Evolutionary conservation across 2,329 filamentous ascomycete genomes (phyloP).

Genomic region (Trichoderma harzianum): DNA sequence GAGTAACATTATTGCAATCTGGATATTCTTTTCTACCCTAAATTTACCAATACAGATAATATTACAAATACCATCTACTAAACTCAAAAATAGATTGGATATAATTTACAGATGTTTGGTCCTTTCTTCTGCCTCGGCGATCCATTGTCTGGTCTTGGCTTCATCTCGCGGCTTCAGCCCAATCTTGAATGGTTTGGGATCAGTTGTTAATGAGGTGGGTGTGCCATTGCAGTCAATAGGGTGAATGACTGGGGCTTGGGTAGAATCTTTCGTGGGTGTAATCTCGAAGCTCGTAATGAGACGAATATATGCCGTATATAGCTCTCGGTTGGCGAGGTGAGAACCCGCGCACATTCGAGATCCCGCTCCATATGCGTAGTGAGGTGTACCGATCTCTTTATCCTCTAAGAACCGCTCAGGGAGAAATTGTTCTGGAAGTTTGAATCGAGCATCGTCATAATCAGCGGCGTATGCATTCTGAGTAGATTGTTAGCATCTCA

Average conservation of each 20-base stretch:
- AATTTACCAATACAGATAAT: not conserved
- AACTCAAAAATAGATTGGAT: not conserved
- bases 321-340: constrained; percentile 60
- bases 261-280: constrained; percentile 44
- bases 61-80: not conserved
- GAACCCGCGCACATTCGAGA: constrained; percentile 62
- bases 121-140: constrained; percentile 49
- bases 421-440: constrained; percentile 58
- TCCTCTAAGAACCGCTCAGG: constrained; percentile 66
- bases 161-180: constrained; percentile 49
- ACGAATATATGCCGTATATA: constrained; percentile 58
- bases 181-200: constrained; percentile 62
- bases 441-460: constrained; percentile 68
- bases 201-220: constrained; percentile 56
- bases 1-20: not conserved
- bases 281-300: constrained; percentile 58
- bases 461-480: constrained; percentile 71
- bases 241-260: constrained; percentile 48
- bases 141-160: constrained; percentile 47
- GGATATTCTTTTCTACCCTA: not conserved
- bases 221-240: constrained; percentile 55
- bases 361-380: constrained; percentile 61
- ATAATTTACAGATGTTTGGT: constrained; percentile 38
- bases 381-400: constrained; percentile 53
- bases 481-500: not conserved